Conservation (phyloP, 2,329 filamentous ascomycete genomes). For the Aspergillus sp. region DNA sequence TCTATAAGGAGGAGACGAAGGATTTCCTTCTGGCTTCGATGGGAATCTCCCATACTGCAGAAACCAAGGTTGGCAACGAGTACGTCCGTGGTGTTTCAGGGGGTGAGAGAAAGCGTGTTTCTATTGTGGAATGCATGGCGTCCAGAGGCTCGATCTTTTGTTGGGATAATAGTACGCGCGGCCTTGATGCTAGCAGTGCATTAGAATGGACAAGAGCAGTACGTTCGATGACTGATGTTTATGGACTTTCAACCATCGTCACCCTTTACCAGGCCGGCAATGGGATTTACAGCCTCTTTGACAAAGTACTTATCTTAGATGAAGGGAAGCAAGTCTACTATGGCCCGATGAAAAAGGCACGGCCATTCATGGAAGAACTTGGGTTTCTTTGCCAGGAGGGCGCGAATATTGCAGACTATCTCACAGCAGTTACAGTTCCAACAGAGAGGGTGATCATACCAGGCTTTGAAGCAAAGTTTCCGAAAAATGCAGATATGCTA, state of each 20-base stretch:
- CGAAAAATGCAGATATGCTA: slow-evolving; percentile 41
- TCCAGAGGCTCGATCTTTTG: slow-evolving; percentile 56
- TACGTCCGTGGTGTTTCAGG: slow-evolving; percentile 63
- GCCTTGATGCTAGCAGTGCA: slow-evolving; percentile 62
- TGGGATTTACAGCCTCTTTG: slow-evolving; percentile 64
- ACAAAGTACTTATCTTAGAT: slow-evolving; percentile 66
- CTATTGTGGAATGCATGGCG: slow-evolving; percentile 61
- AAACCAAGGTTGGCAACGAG: slow-evolving; percentile 65
- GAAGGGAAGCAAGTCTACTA: slow-evolving; percentile 64
- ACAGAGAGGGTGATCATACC: slow-evolving; percentile 42
- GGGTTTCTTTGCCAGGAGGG: slow-evolving; percentile 61
- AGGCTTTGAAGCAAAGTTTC: slow-evolving; percentile 41
- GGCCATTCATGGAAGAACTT: slow-evolving; percentile 60
- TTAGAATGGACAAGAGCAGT: slow-evolving; percentile 58
- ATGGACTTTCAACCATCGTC: slow-evolving; percentile 57
- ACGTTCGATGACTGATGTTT: slow-evolving; percentile 59
- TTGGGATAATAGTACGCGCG: slow-evolving; percentile 65
- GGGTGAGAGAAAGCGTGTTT: slow-evolving; percentile 65
- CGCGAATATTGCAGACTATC: slow-evolving; percentile 61
- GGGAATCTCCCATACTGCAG: slow-evolving; percentile 54
- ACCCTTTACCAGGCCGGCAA: slow-evolving; percentile 68
- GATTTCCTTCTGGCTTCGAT: slow-evolving; percentile 56
- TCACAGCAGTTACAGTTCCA: slow-evolving; percentile 61
- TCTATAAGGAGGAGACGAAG: slow-evolving; percentile 44
- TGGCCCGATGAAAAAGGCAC: slow-evolving; percentile 54